Base-by-base conservation (phyloP, 116 monocot species). In the Trichopus zeylanicus region DNA sequence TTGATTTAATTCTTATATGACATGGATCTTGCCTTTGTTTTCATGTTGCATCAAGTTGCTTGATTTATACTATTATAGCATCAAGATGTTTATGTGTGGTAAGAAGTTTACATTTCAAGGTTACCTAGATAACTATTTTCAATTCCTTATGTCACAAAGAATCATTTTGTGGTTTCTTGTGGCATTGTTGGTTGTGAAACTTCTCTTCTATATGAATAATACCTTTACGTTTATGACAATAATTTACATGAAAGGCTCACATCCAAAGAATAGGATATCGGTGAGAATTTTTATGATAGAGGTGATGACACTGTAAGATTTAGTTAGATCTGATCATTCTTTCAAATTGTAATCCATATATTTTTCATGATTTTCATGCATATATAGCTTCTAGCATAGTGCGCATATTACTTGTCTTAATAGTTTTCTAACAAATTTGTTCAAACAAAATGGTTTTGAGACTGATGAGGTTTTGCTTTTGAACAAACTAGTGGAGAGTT, bases 291-390 rank as follows among this genome's bases (percentile, higher is more conserved):
- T 70, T 98, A 78, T 73, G 97, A 87, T 51, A 87, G 97, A 72
- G 97, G 97, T 67, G 97, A 98, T 78, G 97, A 91, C 54, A 98
- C 97, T 49, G 95, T 95, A 77, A 86, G 90, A n/a, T 70, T 29
- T 23, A 12, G 54, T 65, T 7, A 15, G 25, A 54, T 0, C 29
- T 4, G 33, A 0, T 31, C 1, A 32, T 33, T 3, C 1, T 29
- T 2, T 57, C 2, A 2, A 11, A 30, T 7, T 57, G 19, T 18
- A 33, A 8, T 55, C 6, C n/a, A 55, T 3, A 29, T 12, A 11
- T 27, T 0, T 16, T 55, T 55, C 55, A 27, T 3, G 30, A 27
- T 55, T 37, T 1, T 62, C 13, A 33, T 13, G 5, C n/a, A 26
- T 20, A 29, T 5, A n/a, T n/a, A 29, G 54, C 67, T 64, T 48